A percentile compares a stretch with the other conserved stretches of the same genome.
These are phyloP conservation scores for Fusarium papillatum DNA, from an alignment of 2,329 filamentous ascomycete species.

Conservation along the genomic window DNA sequence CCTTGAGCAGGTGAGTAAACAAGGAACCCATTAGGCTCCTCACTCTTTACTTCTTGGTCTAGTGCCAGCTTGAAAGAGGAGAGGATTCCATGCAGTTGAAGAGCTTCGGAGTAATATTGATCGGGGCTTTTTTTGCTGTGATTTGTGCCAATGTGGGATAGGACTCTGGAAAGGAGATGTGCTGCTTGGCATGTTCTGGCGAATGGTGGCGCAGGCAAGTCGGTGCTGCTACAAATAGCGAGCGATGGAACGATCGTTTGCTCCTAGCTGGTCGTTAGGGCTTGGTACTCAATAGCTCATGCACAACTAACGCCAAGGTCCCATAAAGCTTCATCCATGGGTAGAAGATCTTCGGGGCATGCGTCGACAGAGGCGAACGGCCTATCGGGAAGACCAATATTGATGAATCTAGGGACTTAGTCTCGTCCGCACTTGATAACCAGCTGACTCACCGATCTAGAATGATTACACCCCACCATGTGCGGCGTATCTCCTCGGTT, in stretches of 20 bases:
- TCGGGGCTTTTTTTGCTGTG: background rate
- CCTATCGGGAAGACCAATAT: slow-evolving; percentile 7
- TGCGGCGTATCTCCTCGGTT: slow-evolving; percentile 18
- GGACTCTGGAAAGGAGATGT: slow-evolving; percentile 13
- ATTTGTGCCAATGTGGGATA: slow-evolving; percentile 3
- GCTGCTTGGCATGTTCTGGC: slow-evolving; percentile 15
- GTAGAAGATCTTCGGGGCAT: slow-evolving; percentile 13
- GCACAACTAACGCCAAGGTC: slow-evolving; percentile 9
- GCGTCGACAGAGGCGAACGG: slow-evolving; percentile 20
- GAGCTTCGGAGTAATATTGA: slow-evolving; percentile 4
- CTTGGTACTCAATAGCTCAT: background rate
- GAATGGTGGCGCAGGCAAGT: slow-evolving; percentile 8
- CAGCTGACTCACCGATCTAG: slow-evolving; percentile 7
- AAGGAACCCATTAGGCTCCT: background rate
- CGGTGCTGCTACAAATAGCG: slow-evolving; percentile 13
- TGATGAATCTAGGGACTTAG: slow-evolving; percentile 7
- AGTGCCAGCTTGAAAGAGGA: slow-evolving; percentile 8
- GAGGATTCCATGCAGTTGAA: slow-evolving; percentile 9
- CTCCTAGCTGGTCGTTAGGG: background rate
- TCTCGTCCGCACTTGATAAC: background rate
- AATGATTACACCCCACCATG: slow-evolving; percentile 18
- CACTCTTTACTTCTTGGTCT: background rate
- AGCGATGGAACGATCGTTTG: slow-evolving; percentile 16
- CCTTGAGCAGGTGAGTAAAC: slow-evolving; percentile 9
- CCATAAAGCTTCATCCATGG: slow-evolving; percentile 14